Conservation (phyloP, 78 protist genomes). For the Speleostelium caveatum region DNA sequence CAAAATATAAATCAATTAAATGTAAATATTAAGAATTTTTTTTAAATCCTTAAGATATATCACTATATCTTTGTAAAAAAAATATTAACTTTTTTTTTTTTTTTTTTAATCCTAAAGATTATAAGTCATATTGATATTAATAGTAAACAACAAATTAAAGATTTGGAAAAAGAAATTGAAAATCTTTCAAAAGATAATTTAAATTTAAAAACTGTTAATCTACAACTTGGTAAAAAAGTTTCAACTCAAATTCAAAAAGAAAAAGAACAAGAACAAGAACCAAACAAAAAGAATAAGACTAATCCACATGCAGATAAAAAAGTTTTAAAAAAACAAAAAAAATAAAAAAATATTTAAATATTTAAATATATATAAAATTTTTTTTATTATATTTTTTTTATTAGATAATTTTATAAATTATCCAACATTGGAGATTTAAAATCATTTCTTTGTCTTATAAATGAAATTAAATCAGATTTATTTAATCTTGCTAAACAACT, state of each 20-base stretch:
- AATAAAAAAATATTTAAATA: too few species aligned
- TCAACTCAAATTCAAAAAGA: too few species aligned
- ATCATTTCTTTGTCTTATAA: slow-evolving; percentile 59
- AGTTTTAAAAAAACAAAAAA: too few species aligned
- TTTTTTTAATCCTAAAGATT: too few species aligned
- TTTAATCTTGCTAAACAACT: slow-evolving; percentile 37
- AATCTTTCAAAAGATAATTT: background rate
- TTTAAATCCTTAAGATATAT: too few species aligned
- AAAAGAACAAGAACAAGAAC: background rate
- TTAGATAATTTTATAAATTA: slow-evolving; percentile 28
- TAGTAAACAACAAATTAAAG: background rate
- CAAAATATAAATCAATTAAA: background rate
- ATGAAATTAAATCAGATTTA: slow-evolving; percentile 34
- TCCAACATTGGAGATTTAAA: slow-evolving; percentile 67
- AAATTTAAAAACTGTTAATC: too few species aligned
- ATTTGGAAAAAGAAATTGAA: background rate
- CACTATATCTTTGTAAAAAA: too few species aligned
- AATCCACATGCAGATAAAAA: background rate
- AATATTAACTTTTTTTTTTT: too few species aligned
- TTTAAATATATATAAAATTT: too few species aligned
- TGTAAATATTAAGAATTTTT: too few species aligned
- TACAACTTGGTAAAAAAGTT: too few species aligned
- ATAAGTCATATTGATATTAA: too few species aligned
- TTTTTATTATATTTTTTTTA: background rate
- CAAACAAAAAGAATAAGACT: background rate